These are phyloP conservation scores for Yamadazyma membranifaciens DNA, from an alignment of 1,139 yeast species.

Conservation along the genomic window DNA sequence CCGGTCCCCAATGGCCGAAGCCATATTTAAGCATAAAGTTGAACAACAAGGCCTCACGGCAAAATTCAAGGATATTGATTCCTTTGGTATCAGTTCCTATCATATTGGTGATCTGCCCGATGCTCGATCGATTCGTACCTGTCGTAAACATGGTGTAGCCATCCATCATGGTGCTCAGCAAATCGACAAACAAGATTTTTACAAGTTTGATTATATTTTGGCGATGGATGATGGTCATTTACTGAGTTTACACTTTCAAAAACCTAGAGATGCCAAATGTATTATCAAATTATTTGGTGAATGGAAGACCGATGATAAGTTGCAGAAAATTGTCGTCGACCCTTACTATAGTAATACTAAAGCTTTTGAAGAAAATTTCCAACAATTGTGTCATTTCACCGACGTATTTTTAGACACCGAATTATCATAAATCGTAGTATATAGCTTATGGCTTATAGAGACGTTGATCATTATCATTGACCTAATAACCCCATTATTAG, in stretches of 20 bases:
- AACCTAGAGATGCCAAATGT: slow-evolving; percentile 55
- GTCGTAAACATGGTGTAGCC: slow-evolving; percentile 70
- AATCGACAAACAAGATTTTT: slow-evolving; percentile 56
- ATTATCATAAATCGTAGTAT: slow-evolving; percentile 14
- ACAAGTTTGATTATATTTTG: slow-evolving; percentile 73
- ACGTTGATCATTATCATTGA: no score
- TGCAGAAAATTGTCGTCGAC: slow-evolving; percentile 67
- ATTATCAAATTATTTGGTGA: slow-evolving; percentile 70
- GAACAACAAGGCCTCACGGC: slow-evolving; percentile 40
- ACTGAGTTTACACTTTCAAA: slow-evolving; percentile 54
- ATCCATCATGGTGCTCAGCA: slow-evolving; percentile 77
- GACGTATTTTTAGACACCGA: slow-evolving; percentile 60
- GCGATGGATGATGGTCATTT: slow-evolving; percentile 82
- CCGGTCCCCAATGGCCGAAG: slow-evolving; percentile 98
- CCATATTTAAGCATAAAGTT: slow-evolving; percentile 72
- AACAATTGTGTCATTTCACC: slow-evolving; percentile 72
- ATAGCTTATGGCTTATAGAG: no score
- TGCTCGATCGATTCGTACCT: slow-evolving; percentile 65
- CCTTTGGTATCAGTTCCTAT: slow-evolving; percentile 86
- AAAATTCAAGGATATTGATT: slow-evolving; percentile 61
- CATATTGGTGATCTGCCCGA: slow-evolving; percentile 86
- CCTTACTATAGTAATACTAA: slow-evolving; percentile 88
- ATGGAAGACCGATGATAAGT: slow-evolving; percentile 55
- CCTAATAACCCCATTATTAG: no score
- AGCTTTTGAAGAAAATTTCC: slow-evolving; percentile 78